phyloP scores from a whole-genome alignment of 768 basidiomycete genomes.

The Harrya chromipes region DNA sequence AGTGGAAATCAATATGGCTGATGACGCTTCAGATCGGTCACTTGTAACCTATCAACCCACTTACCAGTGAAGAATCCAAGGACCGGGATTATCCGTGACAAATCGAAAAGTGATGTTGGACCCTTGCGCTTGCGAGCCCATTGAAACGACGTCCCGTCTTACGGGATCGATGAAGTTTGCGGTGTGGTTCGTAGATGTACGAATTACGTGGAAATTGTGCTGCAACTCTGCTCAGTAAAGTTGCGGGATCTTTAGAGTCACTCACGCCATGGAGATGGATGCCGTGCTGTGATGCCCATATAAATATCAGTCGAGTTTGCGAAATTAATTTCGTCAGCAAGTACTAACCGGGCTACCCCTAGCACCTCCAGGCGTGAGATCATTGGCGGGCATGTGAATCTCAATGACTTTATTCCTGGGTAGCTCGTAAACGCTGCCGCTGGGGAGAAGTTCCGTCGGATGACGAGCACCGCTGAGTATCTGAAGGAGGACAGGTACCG shows the following conservation, averaged over 20 bases:
- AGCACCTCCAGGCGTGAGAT: slow-evolving; percentile 30
- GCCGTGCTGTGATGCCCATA: slow-evolving; percentile 28
- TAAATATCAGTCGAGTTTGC: background rate
- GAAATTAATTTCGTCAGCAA: background rate
- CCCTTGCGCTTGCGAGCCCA: slow-evolving; percentile 30
- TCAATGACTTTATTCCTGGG: slow-evolving; percentile 47
- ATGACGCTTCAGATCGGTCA: background rate
- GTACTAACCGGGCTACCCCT: slow-evolving; percentile 35
- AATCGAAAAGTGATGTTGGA: slow-evolving; percentile 56
- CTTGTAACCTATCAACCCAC: background rate
- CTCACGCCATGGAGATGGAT: slow-evolving; percentile 42
- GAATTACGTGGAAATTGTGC: slow-evolving; percentile 41
- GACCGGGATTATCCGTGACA: slow-evolving; percentile 63
- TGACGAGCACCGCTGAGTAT: slow-evolving; percentile 51
- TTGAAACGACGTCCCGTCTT: slow-evolving; percentile 34
- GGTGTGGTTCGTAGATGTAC: slow-evolving; percentile 28
- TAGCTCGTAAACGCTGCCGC: slow-evolving; percentile 45
- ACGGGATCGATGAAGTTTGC: slow-evolving; percentile 38
- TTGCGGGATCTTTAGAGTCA: background rate
- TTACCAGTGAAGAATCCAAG: slow-evolving; percentile 50
- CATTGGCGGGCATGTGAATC: slow-evolving; percentile 43
- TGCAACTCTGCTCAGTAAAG: slow-evolving; percentile 9
- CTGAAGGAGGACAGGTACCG: slow-evolving; percentile 54
- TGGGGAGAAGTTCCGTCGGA: slow-evolving; percentile 47
- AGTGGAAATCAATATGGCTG: slow-evolving; percentile 34